Conservation (phyloP, 2,329 filamentous ascomycete species). For the Lachnellula cervina region DNA sequence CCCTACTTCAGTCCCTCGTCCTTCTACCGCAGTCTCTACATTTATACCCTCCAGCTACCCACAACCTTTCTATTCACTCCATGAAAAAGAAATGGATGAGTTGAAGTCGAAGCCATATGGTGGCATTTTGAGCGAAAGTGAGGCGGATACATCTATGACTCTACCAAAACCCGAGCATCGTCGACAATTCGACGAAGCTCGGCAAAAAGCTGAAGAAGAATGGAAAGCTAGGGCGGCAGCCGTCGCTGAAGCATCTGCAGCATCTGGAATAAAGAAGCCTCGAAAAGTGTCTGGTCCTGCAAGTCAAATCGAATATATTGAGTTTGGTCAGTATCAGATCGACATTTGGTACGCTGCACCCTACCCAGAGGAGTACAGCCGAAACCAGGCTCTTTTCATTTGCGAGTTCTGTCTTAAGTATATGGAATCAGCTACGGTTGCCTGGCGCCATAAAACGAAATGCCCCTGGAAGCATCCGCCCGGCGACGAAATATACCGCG, state of each 20-base stretch:
- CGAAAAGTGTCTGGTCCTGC: slow-evolving; percentile 79
- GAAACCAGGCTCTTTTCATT: slow-evolving; percentile 94
- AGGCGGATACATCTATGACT: slow-evolving; percentile 88
- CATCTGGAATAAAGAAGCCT: slow-evolving; percentile 58
- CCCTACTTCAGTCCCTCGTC: slow-evolving; percentile 37
- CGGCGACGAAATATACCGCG: slow-evolving; percentile 94
- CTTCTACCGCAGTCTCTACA: slow-evolving; percentile 33
- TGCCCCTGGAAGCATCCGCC: slow-evolving; percentile 95
- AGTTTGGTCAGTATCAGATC: slow-evolving; percentile 96
- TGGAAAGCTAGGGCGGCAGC: slow-evolving; percentile 68
- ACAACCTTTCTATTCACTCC: slow-evolving; percentile 81
- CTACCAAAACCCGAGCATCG: slow-evolving; percentile 76
- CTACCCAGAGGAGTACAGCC: slow-evolving; percentile 96
- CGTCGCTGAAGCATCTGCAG: slow-evolving; percentile 62
- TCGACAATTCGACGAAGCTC: slow-evolving; percentile 81
- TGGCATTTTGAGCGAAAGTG: slow-evolving; percentile 80
- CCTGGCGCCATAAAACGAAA: slow-evolving; percentile 96
- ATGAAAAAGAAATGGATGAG: slow-evolving; percentile 85
- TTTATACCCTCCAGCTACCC: slow-evolving; percentile 47
- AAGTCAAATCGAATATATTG: slow-evolving; percentile 97
- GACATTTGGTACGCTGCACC: slow-evolving; percentile 99
- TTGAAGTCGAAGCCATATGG: slow-evolving; percentile 91
- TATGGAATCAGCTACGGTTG: slow-evolving; percentile 98
- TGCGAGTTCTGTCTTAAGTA: slow-evolving; percentile 99
- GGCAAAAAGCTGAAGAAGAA: slow-evolving; percentile 85